These are phyloP conservation scores for Boechera stricta DNA, from an alignment of 345 rosid species.

Conservation along the genomic window DNA sequence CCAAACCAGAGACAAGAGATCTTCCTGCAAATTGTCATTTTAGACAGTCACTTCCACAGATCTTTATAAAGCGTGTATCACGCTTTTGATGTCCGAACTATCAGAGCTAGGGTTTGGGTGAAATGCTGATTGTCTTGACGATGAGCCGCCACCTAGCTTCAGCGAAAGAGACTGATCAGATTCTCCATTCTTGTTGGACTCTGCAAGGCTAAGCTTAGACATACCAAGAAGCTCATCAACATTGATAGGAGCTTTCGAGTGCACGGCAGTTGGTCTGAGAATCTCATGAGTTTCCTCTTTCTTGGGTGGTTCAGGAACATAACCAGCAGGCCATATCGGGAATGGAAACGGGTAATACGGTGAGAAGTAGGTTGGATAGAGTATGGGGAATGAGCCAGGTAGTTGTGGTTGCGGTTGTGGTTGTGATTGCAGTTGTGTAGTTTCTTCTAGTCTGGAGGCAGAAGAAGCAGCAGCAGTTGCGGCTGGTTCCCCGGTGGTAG, in stretches of 20 bases:
- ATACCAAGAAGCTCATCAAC: slow-evolving; percentile 92
- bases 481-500: slow-evolving; percentile 64
- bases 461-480: slow-evolving; percentile 42
- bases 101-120: slow-evolving; percentile 77
- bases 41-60: neutral
- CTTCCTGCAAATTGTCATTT: slow-evolving; percentile 17
- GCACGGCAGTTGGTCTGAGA: slow-evolving; percentile 82
- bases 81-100: slow-evolving; percentile 59
- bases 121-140: slow-evolving; percentile 91
- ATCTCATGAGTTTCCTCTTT: slow-evolving; percentile 67
- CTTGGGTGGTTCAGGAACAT: slow-evolving; percentile 52
- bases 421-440: slow-evolving; percentile 43
- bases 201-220: slow-evolving; percentile 87
- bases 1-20: slow-evolving; percentile 30
- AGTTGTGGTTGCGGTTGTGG: slow-evolving; percentile 51
- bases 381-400: slow-evolving; percentile 64
- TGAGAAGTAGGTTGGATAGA: slow-evolving; percentile 77
- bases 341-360: slow-evolving; percentile 72
- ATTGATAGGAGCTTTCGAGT: slow-evolving; percentile 84
- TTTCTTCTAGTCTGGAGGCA: slow-evolving; percentile 30
- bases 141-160: slow-evolving; percentile 65
- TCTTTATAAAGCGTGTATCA: slow-evolving; percentile 63
- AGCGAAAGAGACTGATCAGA: slow-evolving; percentile 71
- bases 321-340: slow-evolving; percentile 76
- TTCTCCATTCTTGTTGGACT: slow-evolving; percentile 54